Evolutionary conservation across 768 basidiomycete species (phyloP).

Genomic region (Boletus subparvulus): DNA sequence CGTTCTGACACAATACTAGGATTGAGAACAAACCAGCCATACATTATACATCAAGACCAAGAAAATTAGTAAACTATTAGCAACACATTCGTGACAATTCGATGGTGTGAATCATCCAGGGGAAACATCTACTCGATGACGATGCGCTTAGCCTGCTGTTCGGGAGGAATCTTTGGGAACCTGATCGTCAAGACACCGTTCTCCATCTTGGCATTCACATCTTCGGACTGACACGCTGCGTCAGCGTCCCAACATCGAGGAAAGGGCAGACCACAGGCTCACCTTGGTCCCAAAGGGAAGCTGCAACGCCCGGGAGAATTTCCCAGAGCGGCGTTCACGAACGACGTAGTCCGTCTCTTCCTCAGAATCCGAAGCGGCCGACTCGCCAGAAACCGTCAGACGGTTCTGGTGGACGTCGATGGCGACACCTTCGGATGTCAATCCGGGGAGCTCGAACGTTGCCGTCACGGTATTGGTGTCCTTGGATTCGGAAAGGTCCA

Average conservation of each 20-base stretch:
- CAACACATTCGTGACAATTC: too few species aligned
- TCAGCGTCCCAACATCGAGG: neutral
- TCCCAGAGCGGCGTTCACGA: conserved; percentile 46
- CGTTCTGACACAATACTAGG: too few species aligned
- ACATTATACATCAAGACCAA: too few species aligned
- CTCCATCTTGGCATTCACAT: conserved; percentile 48
- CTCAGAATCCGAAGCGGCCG: conserved; percentile 27
- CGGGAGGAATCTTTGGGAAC: conserved; percentile 45
- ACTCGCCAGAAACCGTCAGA: conserved; percentile 50
- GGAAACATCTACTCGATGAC: neutral
- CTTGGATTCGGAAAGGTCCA: conserved; percentile 49
- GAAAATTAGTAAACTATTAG: too few species aligned
- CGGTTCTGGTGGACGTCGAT: conserved; percentile 48
- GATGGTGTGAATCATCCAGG: too few species aligned
- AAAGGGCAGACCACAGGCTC: neutral
- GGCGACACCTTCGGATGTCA: conserved; percentile 47
- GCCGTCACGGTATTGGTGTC: conserved; percentile 46
- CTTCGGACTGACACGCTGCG: conserved; percentile 34
- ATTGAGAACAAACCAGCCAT: too few species aligned
- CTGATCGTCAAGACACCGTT: conserved; percentile 46
- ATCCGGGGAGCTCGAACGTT: conserved; percentile 55
- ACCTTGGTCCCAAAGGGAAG: conserved; percentile 46
- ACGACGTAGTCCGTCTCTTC: conserved; percentile 42
- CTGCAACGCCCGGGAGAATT: conserved; percentile 35
- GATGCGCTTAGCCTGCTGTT: conserved; percentile 27